These are phyloP conservation scores for Epichloe bromicola DNA, from an alignment of 2,329 filamentous ascomycete species.

Conservation along the genomic window DNA sequence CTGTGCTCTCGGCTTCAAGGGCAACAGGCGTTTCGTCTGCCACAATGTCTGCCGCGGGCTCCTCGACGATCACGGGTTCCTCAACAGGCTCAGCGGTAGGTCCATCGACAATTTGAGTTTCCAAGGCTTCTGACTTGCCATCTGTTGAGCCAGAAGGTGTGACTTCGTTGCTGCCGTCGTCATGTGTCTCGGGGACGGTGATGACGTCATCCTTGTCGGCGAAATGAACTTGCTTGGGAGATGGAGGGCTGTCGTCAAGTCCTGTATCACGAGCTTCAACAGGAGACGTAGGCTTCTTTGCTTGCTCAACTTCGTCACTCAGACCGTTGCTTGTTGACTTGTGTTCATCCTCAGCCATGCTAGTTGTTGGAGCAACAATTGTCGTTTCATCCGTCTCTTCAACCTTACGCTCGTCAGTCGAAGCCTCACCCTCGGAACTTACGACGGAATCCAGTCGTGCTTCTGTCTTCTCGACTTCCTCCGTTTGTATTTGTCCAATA, in stretches of 20 bases:
- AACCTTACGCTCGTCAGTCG: not conserved
- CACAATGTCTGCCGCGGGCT: not conserved
- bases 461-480: not conserved
- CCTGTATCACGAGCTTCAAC: not conserved
- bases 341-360: not conserved
- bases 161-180: not conserved
- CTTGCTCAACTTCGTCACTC: not conserved
- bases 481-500: not conserved
- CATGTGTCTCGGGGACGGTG: not conserved
- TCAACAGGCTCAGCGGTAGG: slow-evolving; percentile 1
- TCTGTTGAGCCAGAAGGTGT: not conserved
- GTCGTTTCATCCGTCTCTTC: not conserved
- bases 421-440: not conserved
- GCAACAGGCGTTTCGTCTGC: not conserved
- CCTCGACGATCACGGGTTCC: not conserved
- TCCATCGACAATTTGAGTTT: not conserved
- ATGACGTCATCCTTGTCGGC: slow-evolving; percentile 6
- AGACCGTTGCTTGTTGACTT: not conserved
- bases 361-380: not conserved
- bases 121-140: not conserved
- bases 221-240: slow-evolving; percentile 7
- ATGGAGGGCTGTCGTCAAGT: not conserved
- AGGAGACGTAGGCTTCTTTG: not conserved
- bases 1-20: not conserved
- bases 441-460: not conserved